Conservation (phyloP, 345 rosid genomes). For the Carallia brachiata region DNA sequence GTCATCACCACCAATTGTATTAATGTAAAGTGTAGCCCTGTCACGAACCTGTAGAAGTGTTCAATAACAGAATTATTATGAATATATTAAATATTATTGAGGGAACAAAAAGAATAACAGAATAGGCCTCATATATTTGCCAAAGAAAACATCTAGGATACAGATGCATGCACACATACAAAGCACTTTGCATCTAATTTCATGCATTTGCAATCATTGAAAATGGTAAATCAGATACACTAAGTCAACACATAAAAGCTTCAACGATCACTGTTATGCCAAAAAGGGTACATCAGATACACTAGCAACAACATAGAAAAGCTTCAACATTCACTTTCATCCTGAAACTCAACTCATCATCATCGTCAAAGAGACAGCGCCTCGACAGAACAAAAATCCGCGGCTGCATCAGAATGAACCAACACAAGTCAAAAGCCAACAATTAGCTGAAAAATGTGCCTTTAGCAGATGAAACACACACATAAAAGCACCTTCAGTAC, state of each 20-base stretch:
- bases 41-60: conserved; percentile 73
- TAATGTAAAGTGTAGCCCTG: conserved; percentile 90
- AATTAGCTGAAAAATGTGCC: neutral
- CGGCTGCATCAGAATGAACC: conserved; percentile 53
- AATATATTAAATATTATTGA: neutral
- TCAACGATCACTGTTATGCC: no score
- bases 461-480: neutral
- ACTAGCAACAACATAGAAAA: no score
- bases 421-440: conserved; percentile 9
- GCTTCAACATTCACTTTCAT: neutral
- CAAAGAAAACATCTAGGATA: no score
- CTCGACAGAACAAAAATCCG: conserved; percentile 77
- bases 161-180: no score
- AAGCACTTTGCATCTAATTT: no score
- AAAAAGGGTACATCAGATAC: no score
- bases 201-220: no score
- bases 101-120: no score
- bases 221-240: no score
- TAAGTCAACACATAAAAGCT: no score
- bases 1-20: conserved; percentile 69
- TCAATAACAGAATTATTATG: neutral
- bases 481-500: conserved; percentile 59
- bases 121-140: no score
- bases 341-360: conserved; percentile 78
- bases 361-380: conserved; percentile 88